These are phyloP conservation scores for Apium graveolens DNA, from an alignment of 129 eudicot species.

Conservation along the genomic window DNA sequence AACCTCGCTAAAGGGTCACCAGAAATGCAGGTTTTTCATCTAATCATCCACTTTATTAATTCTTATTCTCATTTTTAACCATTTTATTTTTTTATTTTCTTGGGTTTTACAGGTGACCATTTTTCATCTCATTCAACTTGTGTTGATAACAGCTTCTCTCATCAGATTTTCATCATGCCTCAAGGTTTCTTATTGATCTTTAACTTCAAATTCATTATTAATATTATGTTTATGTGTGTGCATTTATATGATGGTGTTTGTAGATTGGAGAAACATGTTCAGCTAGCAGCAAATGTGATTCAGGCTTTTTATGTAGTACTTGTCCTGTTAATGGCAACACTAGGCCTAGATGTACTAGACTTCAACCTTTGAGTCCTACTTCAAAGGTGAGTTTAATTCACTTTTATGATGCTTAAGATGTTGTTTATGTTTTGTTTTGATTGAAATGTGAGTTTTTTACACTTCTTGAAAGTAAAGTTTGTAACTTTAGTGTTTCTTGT, in stretches of 20 bases:
- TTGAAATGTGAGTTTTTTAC: neutral
- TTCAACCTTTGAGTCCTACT: constrained; percentile 62
- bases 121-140: neutral
- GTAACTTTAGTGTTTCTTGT: neutral
- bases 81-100: neutral
- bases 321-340: constrained; percentile 79
- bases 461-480: neutral
- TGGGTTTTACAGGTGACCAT: constrained; percentile 14
- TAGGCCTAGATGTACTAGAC: constrained; percentile 69
- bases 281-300: constrained; percentile 42
- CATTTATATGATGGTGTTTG: neutral
- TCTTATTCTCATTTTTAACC: neutral
- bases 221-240: neutral
- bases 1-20: neutral
- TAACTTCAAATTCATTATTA: neutral
- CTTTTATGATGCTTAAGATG: neutral
- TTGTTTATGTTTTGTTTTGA: neutral
- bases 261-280: constrained; percentile 86
- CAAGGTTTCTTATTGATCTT: constrained; percentile 22
- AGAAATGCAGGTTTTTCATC: constrained; percentile 4
- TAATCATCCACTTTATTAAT: neutral
- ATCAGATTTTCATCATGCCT: constrained; percentile 30
- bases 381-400: constrained; percentile 46
- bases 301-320: constrained; percentile 55
- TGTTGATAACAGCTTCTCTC: constrained; percentile 24